These are phyloP conservation scores for Megacollybia marginata DNA, from an alignment of 768 basidiomycete species.

Conservation along the genomic window DNA sequence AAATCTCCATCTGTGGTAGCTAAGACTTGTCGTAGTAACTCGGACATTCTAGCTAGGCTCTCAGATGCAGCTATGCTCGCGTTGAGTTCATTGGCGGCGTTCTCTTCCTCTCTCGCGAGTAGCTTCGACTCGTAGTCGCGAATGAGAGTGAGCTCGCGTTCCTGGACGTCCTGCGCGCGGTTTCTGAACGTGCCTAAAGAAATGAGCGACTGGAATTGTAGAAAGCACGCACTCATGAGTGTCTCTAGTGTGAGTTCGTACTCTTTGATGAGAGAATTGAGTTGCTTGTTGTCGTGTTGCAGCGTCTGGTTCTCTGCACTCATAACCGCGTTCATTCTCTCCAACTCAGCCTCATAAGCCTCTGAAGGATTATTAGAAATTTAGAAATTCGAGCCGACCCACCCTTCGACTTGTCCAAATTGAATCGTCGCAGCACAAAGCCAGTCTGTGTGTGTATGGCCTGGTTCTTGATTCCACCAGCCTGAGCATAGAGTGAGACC, in stretches of 20 bases:
- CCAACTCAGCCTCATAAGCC: conserved; percentile 83
- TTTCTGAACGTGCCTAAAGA: conserved; percentile 63
- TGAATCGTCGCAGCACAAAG: conserved; percentile 87
- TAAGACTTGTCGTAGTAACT: conserved; percentile 43
- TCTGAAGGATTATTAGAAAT: conserved; percentile 42
- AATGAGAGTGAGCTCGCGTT: conserved; percentile 82
- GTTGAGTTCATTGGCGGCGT: conserved; percentile 47
- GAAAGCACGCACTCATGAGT: conserved; percentile 59
- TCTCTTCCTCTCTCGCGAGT: conserved; percentile 66
- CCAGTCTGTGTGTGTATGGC: conserved; percentile 88
- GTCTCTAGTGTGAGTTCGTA: conserved; percentile 95
- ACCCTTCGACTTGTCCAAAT: conserved; percentile 86
- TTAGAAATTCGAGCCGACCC: conserved; percentile 2
- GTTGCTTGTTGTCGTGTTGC: conserved; percentile 93
- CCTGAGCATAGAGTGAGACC: conserved; percentile 62
- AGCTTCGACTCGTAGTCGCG: conserved; percentile 87
- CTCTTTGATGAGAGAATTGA: conserved; percentile 85
- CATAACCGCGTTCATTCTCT: conserved; percentile 79
- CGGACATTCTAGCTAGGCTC: conserved; percentile 63
- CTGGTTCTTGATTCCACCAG: conserved; percentile 80
- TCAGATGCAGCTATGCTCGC: conserved; percentile 60
- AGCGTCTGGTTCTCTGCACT: conserved; percentile 76
- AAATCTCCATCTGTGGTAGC: conserved; percentile 22
- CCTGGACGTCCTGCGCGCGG: conserved; percentile 91
- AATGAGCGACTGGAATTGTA: neutral